Evolutionary conservation across 208 protist genomes (phyloP), one percentile per base, ranked within the genome.

Genomic region (Trypanosomatidae sp.): DNA sequence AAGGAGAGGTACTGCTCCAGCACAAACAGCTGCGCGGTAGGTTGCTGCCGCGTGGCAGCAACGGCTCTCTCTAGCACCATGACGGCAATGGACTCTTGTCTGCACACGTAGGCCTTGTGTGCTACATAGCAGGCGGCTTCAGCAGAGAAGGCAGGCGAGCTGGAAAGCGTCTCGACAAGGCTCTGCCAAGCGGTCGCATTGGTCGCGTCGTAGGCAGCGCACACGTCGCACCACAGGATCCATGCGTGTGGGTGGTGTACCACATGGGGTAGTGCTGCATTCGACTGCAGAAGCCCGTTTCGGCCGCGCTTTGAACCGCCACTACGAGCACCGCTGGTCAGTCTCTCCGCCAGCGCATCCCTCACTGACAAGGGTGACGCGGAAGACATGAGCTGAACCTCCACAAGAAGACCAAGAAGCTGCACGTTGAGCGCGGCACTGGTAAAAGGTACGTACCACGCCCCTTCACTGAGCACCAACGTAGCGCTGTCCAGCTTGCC

Each of bases 1-100:
- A 84, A 84, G 49, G 88, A 89, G 5, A 93, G 69, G 47, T 91
- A 91, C 72, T 95, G 91, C 60, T 85, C 80, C 36, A 90, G 62
- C 30, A 93, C 52, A 52, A 91, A 87, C 0, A 92, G 46, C 30
- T 86, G 69, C 30, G 82, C 78, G 10, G 81, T 66, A 0, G 86
- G 81, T 1, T 70, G 39, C n/a, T 65, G 67, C 22, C 76, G 71
- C 33, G 88, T 80, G 7, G 66, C 68, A 8, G 77, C 74, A 30
- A 90, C 60, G 19, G 82, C 79, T 3, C 77, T 69, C 74, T 95
- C 91, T 64, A 89, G 72, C 72, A 87, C 64, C 41, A 71, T 73
- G 62, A 86, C 71, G 4, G 77, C 72, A 10, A 66, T 22, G 56
- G 66, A 70, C 41, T 47, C 25, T 7, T 82, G 62, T 5, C 83